A percentile compares a stretch with the other conserved stretches of the same genome.
These are phyloP conservation scores for Sphaerostilbella broomeana DNA, from an alignment of 2,329 filamentous ascomycete genomes.

Conservation along the genomic window DNA sequence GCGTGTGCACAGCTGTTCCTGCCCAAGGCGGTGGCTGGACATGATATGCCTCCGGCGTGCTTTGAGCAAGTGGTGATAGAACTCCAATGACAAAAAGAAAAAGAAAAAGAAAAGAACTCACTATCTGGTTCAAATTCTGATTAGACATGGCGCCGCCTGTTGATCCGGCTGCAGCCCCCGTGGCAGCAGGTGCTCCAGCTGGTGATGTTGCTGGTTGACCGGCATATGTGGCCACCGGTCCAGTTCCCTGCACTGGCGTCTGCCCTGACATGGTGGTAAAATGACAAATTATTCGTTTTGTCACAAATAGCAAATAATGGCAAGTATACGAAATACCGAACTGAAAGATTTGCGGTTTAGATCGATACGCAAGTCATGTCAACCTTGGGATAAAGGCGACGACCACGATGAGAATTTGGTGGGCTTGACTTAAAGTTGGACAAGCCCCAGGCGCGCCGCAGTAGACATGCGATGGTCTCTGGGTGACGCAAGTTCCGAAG, in stretches of 20 bases:
- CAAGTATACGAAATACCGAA: neutral
- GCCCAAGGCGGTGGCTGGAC: too few relatives aligned
- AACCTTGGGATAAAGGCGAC: too few relatives aligned
- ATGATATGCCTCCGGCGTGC: too few relatives aligned
- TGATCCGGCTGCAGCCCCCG: constrained; percentile 24
- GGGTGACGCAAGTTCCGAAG: neutral
- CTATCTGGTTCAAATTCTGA: constrained; percentile 92
- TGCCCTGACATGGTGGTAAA: constrained; percentile 29
- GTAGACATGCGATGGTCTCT: neutral
- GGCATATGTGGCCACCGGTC: constrained; percentile 26
- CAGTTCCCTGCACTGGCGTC: constrained; percentile 23
- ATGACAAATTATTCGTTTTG: neutral
- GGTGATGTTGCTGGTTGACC: constrained; percentile 30
- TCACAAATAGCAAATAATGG: neutral
- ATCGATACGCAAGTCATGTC: too few relatives aligned
- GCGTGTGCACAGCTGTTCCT: too few relatives aligned
- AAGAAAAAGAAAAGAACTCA: constrained; percentile 43
- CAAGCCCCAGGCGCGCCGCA: neutral
- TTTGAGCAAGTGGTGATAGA: too few relatives aligned
- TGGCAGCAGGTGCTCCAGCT: constrained; percentile 24
- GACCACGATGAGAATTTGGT: too few relatives aligned
- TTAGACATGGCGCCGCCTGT: constrained; percentile 55
- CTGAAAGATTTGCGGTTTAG: neutral
- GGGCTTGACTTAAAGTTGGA: neutral
- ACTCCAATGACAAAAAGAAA: neutral